Percentiles rank a stretch among this genome's conserved stretches.
Evolutionary conservation across 1,284 basidiomycete species (phyloP).

Genomic region (Apiotrichum mycotoxinovorans): DNA sequence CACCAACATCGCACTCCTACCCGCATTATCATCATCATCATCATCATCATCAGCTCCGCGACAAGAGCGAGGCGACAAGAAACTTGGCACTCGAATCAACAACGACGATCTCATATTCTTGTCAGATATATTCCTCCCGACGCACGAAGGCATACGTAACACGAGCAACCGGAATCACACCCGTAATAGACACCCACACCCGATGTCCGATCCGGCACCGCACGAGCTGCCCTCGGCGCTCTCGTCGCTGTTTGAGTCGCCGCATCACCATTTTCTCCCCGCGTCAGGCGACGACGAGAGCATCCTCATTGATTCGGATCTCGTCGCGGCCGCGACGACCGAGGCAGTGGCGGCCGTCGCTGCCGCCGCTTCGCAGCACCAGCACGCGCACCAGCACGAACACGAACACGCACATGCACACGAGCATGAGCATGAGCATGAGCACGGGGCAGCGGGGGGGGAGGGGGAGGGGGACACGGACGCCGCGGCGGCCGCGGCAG

Average conservation of each 20-base stretch:
- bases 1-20: too few relatives aligned
- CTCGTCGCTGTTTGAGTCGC: conserved; percentile 11
- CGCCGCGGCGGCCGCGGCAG: not conserved
- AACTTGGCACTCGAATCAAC: too few relatives aligned
- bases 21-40: too few relatives aligned
- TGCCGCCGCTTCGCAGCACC: not conserved
- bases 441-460: too few relatives aligned
- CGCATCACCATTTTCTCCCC: conserved; percentile 17
- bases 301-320: conserved; percentile 11
- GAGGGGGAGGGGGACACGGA: not conserved
- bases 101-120: too few relatives aligned
- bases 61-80: too few relatives aligned
- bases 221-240: conserved; percentile 16
- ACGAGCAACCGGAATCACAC: not conserved
- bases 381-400: not conserved
- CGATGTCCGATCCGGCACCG: conserved; percentile 14
- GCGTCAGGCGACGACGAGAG: conserved; percentile 4
- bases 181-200: too few relatives aligned
- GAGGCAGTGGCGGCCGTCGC: not conserved
- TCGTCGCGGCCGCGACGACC: not conserved
- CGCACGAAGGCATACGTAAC: not conserved
- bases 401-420: too few relatives aligned
- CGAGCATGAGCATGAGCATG: too few relatives aligned
- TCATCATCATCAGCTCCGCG: too few relatives aligned
- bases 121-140: too few relatives aligned